Evolutionary conservation across 441 rosid genomes (phyloP).

Genomic region (Erysimum pusillum): DNA sequence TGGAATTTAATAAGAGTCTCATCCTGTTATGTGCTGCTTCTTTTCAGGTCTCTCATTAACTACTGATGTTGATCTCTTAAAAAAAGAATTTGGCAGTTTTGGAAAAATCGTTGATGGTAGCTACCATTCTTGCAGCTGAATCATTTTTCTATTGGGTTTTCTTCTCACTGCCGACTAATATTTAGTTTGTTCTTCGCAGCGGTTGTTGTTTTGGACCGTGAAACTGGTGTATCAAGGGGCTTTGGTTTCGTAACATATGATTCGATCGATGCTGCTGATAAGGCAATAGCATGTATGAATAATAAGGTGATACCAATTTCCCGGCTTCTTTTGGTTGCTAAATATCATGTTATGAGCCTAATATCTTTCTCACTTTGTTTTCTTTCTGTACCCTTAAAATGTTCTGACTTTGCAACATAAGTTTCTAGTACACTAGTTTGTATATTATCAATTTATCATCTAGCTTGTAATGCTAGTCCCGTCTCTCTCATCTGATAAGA

Average conservation of each 20-base stretch:
- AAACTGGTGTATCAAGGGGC: constrained; percentile 76
- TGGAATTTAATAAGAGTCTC: constrained; percentile 10
- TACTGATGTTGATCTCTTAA: constrained; percentile 38
- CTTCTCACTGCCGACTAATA: constrained; percentile 24
- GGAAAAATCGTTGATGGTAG: constrained; percentile 78
- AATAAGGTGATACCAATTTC: constrained; percentile 43
- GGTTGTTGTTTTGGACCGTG: constrained; percentile 69
- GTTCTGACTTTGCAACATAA: background rate
- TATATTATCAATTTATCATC: background rate
- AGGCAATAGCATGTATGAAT: constrained; percentile 76
- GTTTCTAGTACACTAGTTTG: constrained; percentile 13
- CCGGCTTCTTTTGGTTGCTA: constrained; percentile 26
- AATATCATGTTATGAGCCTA: constrained; percentile 19
- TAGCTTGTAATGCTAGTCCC: constrained; percentile 17
- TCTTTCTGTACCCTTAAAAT: constrained; percentile 14
- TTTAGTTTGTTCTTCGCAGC: constrained; percentile 35
- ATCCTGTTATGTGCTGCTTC: background rate
- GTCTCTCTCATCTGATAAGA: constrained; percentile 21
- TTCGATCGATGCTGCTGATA: constrained; percentile 69
- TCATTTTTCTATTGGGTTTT: constrained; percentile 19
- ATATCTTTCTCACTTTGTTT: constrained; percentile 10
- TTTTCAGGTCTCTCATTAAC: constrained; percentile 40
- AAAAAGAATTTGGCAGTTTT: constrained; percentile 67
- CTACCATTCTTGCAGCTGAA: background rate
- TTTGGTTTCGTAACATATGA: constrained; percentile 81